Evolutionary conservation across 2,329 filamentous ascomycete genomes (phyloP).

Genomic region (Cordyceps farinosa): DNA sequence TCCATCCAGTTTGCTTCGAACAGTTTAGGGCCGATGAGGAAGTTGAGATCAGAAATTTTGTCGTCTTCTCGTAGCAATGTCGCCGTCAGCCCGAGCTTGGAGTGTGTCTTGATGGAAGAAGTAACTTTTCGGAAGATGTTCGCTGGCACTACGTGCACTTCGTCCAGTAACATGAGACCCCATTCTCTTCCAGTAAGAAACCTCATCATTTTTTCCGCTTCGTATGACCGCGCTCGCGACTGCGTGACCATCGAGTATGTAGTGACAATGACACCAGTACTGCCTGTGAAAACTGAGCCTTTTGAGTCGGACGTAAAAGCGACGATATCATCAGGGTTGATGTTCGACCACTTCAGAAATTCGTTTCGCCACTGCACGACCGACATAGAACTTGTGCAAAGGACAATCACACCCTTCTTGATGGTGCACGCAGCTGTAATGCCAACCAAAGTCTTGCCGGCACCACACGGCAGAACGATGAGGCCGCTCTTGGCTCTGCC

Average conservation of each 20-base stretch:
- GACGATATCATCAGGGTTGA: constrained; percentile 84
- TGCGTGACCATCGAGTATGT: constrained; percentile 99
- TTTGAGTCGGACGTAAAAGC: constrained; percentile 95
- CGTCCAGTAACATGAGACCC: constrained; percentile 95
- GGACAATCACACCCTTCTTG: constrained; percentile 91
- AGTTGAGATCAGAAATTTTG: constrained; percentile 97
- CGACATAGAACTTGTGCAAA: constrained; percentile 97
- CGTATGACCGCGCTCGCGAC: constrained; percentile 79
- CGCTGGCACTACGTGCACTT: constrained; percentile 96
- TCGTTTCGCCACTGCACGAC: constrained; percentile 96
- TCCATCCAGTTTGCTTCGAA: constrained; percentile 99
- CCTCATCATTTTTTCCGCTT: constrained; percentile 96
- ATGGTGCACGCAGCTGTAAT: constrained; percentile 97
- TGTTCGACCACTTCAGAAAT: constrained; percentile 98
- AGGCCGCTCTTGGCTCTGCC: constrained; percentile 95
- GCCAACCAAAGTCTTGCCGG: constrained; percentile 95
- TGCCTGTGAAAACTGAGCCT: constrained; percentile 70
- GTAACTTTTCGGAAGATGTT: constrained; percentile 96
- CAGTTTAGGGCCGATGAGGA: constrained; percentile 92
- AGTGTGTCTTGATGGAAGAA: constrained; percentile 87
- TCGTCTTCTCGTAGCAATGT: constrained; percentile 94
- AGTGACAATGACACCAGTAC: constrained; percentile 93
- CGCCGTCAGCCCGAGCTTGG: constrained; percentile 90
- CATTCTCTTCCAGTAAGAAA: constrained; percentile 87
- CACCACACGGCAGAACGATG: constrained; percentile 93